Evolutionary conservation across 441 rosid genomes (phyloP), one percentile per base, ranked within the genome.

Genomic region (Pelargonium fulgidum): DNA sequence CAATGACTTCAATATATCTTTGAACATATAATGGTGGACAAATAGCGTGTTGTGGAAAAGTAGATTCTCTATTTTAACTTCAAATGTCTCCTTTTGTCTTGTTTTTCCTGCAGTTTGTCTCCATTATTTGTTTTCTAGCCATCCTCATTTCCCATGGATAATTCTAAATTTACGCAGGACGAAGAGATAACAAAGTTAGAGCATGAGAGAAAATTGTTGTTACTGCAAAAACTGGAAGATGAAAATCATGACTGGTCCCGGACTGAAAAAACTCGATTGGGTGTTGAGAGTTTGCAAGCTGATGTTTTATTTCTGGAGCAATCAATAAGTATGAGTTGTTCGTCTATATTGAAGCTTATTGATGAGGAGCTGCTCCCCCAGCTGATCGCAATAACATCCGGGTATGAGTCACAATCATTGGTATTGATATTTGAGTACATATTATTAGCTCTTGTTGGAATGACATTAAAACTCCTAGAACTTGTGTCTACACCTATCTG

Each of bases 321-420:
- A 29, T 88, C 96, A 63, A 88, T 93, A 76, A 78, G 83, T 79
- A 64, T 66, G 42, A 82, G 84, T 48, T 78, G 85, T 79, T 41
- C 14, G 7, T 65, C 52, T 56, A 76, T 91, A 76, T 47, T 83
- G 81, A 76, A 72, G 67, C 80, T 86, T 56, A 86, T 91, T 68
- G 87, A 89, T 48, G 82, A 77, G 68, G 99, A 93, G 85, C 89
- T 93, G 68, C 80, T 88, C 74, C 99, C 97, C 44, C 99, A 93
- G 78, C 86, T 91, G 66, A 80, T 86, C 67, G 71, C 89, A 39
- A 75, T 93, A 78, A 85, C 83, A 79, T 83, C 93, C 0, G 97
- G 97, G 99, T 93, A 91, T 85, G 73, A 58, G 8, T 68, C 74
- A 6, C 62, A 22, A 20, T 22, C 63, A 24, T 7, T 52, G 0